Conservation (phyloP, 2,329 filamentous ascomycete species). For the Colletotrichum sp. region DNA sequence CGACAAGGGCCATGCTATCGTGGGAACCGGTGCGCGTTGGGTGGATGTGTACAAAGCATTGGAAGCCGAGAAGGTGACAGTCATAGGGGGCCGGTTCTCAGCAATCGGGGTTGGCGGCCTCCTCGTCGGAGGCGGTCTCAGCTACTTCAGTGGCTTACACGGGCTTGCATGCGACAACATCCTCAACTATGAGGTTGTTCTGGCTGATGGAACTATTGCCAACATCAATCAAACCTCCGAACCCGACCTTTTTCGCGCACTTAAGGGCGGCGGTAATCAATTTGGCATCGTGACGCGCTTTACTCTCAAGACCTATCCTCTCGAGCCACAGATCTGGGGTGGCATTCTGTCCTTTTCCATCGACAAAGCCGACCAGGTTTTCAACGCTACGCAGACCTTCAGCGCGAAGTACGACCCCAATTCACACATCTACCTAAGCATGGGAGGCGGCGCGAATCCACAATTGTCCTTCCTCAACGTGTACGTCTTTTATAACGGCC, state of each 20-base stretch:
- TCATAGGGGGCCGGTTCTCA: constrained; percentile 21
- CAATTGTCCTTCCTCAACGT: not conserved
- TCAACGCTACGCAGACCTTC: not conserved
- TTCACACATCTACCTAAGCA: not conserved
- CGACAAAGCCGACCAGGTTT: not conserved
- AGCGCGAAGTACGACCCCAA: not conserved
- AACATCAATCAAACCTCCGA: constrained; percentile 34
- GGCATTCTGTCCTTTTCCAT: not conserved
- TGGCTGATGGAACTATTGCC: constrained; percentile 47
- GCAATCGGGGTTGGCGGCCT: constrained; percentile 42
- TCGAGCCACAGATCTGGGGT: not conserved
- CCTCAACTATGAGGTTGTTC: constrained; percentile 53
- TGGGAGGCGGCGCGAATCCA: not conserved
- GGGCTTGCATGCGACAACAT: constrained; percentile 51
- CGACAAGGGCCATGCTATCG: not conserved
- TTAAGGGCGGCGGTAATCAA: not conserved
- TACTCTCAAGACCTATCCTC: not conserved
- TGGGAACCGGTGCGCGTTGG: not conserved
- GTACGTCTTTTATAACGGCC: not conserved
- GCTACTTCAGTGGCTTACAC: constrained; percentile 61
- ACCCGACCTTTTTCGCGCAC: not conserved
- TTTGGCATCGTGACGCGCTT: not conserved
- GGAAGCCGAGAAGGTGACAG: not conserved
- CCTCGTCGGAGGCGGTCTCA: constrained; percentile 38
- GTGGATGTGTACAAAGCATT: not conserved